Evolutionary conservation across 2,329 filamentous ascomycete species (phyloP).

Genomic region (Ambrosiella beaveri): DNA sequence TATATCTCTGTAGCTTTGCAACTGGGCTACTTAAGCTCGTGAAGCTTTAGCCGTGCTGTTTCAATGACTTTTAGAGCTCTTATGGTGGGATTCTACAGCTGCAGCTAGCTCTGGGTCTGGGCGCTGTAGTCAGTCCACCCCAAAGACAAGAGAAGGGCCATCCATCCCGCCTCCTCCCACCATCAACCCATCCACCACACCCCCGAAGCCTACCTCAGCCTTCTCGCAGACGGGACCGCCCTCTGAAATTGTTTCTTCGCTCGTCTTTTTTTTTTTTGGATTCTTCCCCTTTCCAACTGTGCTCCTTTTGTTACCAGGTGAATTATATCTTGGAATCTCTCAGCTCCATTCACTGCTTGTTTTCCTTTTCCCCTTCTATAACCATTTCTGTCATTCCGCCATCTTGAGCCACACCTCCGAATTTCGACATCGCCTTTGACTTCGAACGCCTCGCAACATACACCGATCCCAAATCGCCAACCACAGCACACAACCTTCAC

Average conservation of each 20-base stretch:
- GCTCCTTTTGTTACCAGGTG: slow-evolving; percentile 1
- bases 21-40: background rate
- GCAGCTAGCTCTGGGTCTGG: background rate
- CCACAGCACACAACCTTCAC: slow-evolving; percentile 17
- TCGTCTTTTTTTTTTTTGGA: slow-evolving; percentile 1
- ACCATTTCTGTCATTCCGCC: background rate
- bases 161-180: slow-evolving; percentile 7
- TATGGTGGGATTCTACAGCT: background rate
- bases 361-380: background rate
- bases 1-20: background rate
- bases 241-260: background rate
- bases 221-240: background rate
- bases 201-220: slow-evolving; percentile 5
- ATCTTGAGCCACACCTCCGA: background rate
- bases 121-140: background rate
- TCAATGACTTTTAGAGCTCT: background rate
- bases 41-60: background rate
- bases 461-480: slow-evolving; percentile 1
- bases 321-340: background rate
- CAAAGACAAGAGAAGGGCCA: background rate
- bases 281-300: background rate
- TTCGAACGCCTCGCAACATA: slow-evolving; percentile 9
- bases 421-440: background rate
- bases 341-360: background rate
- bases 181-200: background rate